A percentile compares a stretch with the other conserved stretches of the same genome.
Conservation (phyloP, 306 rosid species). For the Medicago ruthenica region DNA sequence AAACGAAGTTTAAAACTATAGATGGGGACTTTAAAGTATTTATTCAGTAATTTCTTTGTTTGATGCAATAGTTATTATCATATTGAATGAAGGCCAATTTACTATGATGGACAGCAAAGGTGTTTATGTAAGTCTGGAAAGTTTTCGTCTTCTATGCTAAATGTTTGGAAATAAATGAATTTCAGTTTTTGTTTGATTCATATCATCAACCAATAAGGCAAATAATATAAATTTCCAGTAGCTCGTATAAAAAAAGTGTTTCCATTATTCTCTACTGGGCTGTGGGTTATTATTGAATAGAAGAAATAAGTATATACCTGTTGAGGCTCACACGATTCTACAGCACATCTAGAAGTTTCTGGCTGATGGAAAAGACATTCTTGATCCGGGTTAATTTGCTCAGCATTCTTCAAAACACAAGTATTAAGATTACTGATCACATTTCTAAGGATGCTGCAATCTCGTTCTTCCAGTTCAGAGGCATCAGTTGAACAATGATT, state of each 20-base stretch:
- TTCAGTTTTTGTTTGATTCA: constrained; percentile 26
- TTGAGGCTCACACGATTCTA: constrained; percentile 45
- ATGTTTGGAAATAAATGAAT: constrained; percentile 1
- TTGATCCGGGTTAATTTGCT: constrained; percentile 34
- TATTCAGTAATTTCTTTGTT: not conserved
- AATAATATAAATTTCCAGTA: not conserved
- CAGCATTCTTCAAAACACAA: constrained; percentile 59
- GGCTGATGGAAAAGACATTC: constrained; percentile 49
- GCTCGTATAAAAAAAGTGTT: not conserved
- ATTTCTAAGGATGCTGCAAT: constrained; percentile 51
- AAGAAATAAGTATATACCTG: constrained; percentile 55
- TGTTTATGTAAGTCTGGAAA: constrained; percentile 22
- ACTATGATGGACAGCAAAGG: not conserved
- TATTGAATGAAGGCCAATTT: constrained; percentile 19
- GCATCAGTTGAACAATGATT: constrained; percentile 53
- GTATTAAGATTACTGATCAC: constrained; percentile 64
- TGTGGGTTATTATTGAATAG: constrained; percentile 4
- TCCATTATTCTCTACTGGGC: constrained; percentile 14
- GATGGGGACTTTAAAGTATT: constrained; percentile 12
- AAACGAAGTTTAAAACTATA: constrained; percentile 9
- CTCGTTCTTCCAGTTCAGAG: constrained; percentile 57
- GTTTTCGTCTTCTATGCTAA: not conserved
- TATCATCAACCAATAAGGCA: constrained; percentile 30
- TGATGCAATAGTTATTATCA: constrained; percentile 19
- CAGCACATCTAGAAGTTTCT: constrained; percentile 46